phyloP scores from a whole-genome alignment of 176 grass and related monocot genomes.

The Pontederia paniculata region DNA sequence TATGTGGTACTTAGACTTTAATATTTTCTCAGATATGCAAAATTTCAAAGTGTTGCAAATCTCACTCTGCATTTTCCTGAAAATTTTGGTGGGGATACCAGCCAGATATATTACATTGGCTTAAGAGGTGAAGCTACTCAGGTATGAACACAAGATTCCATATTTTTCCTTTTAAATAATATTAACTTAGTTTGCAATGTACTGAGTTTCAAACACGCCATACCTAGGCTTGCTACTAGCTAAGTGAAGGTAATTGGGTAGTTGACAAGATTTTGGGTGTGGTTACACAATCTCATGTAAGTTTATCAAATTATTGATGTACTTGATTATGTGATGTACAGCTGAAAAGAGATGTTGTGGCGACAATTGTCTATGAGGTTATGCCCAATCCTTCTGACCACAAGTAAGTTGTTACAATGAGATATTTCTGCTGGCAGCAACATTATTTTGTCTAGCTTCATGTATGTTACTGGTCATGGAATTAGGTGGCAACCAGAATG shows the following conservation, averaged over 20 bases:
- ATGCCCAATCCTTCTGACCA: constrained; percentile 92
- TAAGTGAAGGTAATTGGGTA: no score
- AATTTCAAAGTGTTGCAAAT: constrained; percentile 94
- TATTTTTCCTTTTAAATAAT: no score
- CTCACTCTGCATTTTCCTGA: constrained; percentile 94
- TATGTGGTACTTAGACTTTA: neutral
- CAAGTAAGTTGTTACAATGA: constrained; percentile 51
- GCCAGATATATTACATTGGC: constrained; percentile 94
- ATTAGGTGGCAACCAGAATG: neutral
- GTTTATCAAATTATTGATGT: constrained; percentile 20
- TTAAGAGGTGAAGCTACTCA: constrained; percentile 95
- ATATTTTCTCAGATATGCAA: constrained; percentile 62
- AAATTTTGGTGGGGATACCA: constrained; percentile 88
- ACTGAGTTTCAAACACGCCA: no score
- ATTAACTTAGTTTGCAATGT: no score
- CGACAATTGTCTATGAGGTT: constrained; percentile 96
- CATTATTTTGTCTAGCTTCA: neutral
- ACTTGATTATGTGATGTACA: constrained; percentile 16
- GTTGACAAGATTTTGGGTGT: no score
- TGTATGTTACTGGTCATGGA: neutral
- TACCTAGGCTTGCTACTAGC: no score
- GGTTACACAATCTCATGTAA: neutral
- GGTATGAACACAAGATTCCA: constrained; percentile 22
- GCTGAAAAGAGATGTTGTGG: constrained; percentile 96
- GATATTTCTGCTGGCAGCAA: neutral